phyloP scores from a whole-genome alignment of 306 rosid genomes.

The Fagus sylvatica region DNA sequence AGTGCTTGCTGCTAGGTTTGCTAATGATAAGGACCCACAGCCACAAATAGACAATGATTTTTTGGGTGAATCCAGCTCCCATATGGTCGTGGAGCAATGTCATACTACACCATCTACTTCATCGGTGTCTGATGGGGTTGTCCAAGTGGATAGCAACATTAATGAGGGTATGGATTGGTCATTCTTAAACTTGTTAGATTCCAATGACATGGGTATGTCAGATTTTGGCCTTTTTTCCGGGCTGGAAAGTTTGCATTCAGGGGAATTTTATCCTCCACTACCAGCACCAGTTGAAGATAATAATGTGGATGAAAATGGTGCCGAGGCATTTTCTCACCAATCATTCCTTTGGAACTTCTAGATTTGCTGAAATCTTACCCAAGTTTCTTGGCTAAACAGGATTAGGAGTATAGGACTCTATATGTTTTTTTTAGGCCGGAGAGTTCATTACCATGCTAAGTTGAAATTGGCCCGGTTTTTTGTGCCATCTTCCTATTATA shows the following conservation, averaged over 20 bases:
- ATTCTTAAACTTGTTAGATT: conserved; percentile 39
- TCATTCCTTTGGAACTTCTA: conserved; percentile 69
- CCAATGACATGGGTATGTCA: neutral
- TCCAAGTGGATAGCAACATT: conserved; percentile 19
- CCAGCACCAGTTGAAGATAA: conserved; percentile 16
- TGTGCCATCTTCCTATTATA: too few species aligned
- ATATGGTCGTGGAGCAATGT: neutral
- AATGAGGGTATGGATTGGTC: conserved; percentile 47
- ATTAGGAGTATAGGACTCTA: too few species aligned
- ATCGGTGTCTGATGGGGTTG: neutral
- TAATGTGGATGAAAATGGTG: conserved; percentile 6
- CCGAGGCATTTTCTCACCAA: conserved; percentile 37
- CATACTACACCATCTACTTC: neutral
- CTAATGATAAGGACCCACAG: conserved; percentile 14
- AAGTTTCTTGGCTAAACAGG: too few species aligned
- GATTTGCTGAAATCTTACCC: neutral
- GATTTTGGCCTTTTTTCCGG: conserved; percentile 27
- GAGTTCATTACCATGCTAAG: too few species aligned
- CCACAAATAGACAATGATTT: too few species aligned
- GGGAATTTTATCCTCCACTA: conserved; percentile 20
- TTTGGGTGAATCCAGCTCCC: neutral
- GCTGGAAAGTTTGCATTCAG: conserved; percentile 33
- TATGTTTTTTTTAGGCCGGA: too few species aligned
- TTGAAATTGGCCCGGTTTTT: too few species aligned
- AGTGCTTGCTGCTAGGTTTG: conserved; percentile 51